These are phyloP conservation scores for Ophiocytium majus DNA, from an alignment of 352 stramenopile genomes.

Conservation along the genomic window DNA sequence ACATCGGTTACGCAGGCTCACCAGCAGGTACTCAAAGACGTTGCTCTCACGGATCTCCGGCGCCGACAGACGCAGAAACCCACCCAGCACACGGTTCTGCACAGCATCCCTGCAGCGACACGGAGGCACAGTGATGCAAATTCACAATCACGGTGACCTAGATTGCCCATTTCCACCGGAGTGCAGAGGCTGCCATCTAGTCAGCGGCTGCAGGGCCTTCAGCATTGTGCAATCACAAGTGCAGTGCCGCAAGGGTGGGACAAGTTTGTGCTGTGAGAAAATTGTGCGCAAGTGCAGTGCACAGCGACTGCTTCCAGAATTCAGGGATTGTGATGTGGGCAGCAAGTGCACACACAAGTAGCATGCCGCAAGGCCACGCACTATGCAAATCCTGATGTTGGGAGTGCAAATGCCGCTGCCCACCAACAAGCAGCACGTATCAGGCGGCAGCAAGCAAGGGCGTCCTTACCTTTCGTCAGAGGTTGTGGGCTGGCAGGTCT, in stretches of 20 bases:
- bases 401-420: no score
- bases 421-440: background rate
- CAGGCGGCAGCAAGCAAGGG: background rate
- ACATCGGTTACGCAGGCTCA: no score
- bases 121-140: no score
- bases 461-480: background rate
- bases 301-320: background rate
- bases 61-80: background rate
- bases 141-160: no score
- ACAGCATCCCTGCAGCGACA: background rate
- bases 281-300: background rate
- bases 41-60: background rate
- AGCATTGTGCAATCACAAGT: background rate
- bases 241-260: background rate
- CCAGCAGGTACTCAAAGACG: background rate
- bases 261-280: background rate
- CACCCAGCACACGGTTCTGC: background rate
- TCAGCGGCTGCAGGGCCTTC: background rate
- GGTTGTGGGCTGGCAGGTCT: background rate
- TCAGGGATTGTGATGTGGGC: no score
- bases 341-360: no score
- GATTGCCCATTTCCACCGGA: no score
- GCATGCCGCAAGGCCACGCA: no score
- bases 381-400: no score
- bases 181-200: background rate